Base-by-base conservation (phyloP, 129 eudicot genomes). In the Flaveria brownii region DNA sequence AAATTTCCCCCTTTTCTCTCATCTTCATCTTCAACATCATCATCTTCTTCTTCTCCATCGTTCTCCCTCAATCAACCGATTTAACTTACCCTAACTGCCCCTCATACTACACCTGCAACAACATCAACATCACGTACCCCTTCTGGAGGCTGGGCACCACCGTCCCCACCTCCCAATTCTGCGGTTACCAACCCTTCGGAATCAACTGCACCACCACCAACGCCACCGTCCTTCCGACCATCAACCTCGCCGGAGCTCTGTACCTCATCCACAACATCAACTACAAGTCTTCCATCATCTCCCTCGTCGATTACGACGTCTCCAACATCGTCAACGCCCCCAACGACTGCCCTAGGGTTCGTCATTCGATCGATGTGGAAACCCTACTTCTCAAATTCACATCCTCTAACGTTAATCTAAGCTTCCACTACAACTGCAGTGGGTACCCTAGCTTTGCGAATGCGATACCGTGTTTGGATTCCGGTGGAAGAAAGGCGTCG, bases 161-260 rank as follows among this genome's bases (percentile, higher is more conserved):
- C 45, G 10, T 5, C 68, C 13, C 6, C 50, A 45, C 50, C 12
- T 9, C 20, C 68, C 68, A 62, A 18, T 62, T 62, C 30, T 62
- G 68, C 68, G 68, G 68, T 62, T 62, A 62, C 43, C 20, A 62
- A 28, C 22, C 22, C 68, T 62, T 62, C 45, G 68, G 68, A 13
- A 62, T 62, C 68, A 62, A 62, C 68, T 62, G 68, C 45, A 28
- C 68, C 45, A 17, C 20, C 68, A 28, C 15, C 68, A 28, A 62
- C 12, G 20, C 3, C 3, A 14, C 68, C 2, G 45, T 3, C 11
- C n/a, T 62, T 6, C 68, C 68, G 2, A 62, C 2, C 68, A 62
- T 62, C 15, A 62, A 30, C 10, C 45, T 62, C 1, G 20, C 20
- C 20, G 22, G 68, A 0, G 68, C 11, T 4, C 68, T 6, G 6